Conservation (phyloP, 2,329 filamentous ascomycete genomes). For the Nothophaeocryptopus gaeumannii region DNA sequence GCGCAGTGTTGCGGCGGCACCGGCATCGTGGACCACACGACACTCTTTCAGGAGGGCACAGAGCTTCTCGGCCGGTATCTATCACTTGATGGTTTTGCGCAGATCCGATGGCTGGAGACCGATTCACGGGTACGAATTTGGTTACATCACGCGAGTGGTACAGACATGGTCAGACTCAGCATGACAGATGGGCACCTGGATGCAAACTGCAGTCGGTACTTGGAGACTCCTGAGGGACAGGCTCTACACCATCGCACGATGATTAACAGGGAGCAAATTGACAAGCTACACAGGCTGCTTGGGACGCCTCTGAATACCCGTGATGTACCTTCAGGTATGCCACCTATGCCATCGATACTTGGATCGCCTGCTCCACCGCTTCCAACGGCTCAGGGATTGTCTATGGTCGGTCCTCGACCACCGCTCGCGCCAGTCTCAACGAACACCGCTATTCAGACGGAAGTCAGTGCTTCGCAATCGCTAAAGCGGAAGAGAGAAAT, state of each 20-base stretch:
- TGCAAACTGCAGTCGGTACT: too few species aligned
- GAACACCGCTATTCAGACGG: neutral
- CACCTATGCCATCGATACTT: slow-evolving; percentile 13
- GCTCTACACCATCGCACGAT: too few species aligned
- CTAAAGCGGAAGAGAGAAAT: slow-evolving; percentile 5
- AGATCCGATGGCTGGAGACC: slow-evolving; percentile 1
- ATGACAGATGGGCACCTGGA: too few species aligned
- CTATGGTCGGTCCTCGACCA: neutral
- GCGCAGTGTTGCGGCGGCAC: neutral
- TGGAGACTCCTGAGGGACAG: too few species aligned
- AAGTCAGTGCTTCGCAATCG: neutral
- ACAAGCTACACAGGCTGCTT: too few species aligned
- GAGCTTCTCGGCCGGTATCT: neutral
- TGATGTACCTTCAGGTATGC: neutral
- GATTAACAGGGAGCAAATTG: too few species aligned
- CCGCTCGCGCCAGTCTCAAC: slow-evolving; percentile 7
- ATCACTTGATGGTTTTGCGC: neutral
- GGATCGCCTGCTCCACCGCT: slow-evolving; percentile 2
- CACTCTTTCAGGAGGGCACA: neutral
- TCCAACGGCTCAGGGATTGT: slow-evolving; percentile 3
- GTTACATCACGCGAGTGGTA: too few species aligned
- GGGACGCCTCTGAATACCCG: too few species aligned
- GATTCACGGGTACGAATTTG: neutral
- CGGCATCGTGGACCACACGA: neutral
- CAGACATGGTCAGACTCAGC: too few species aligned